Evolutionary conservation across 352 stramenopile genomes (phyloP), one percentile per base, ranked within the genome.

Genomic region (Pilasporangium apinafurcum): DNA sequence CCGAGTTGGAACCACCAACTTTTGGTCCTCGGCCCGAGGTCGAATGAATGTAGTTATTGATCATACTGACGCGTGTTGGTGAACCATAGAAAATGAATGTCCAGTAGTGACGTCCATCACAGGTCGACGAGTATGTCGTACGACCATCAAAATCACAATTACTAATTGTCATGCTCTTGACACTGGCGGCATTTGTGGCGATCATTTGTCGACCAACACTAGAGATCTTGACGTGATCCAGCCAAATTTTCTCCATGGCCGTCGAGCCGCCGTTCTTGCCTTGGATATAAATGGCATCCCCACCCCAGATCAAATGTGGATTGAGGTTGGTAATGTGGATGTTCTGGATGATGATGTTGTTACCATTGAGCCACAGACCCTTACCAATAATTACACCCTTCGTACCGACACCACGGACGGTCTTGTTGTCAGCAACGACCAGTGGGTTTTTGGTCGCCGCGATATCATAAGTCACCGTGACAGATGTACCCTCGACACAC

Each of bases 91-190:
- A 37, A 12, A 68, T 37, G 43, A 65, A 65, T 10, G 35, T 54
- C 60, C 65, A 82, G 53, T 82, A 82, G 53, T 82, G 68, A 44
- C 53, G 65, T 3, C 65, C 65, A 17, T 82, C 62, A 34, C 68
- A 82, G 25, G 62, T 56, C 4, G 59, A 34, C 14, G 64, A 77
- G 48, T 54, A 78, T 9, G 49, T 33, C 2, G 68, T 76, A 26
- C 50, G 35, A 13, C 68, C 68, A 36, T 82, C 65, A 38, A 78
- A 82, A 28, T 78, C 65, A 33, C 53, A 73, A 53, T 77, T 75
- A 34, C 59, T 76, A 55, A 81, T 64, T 1, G 68, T 81, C 34
- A 76, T 17, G 7, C 46, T 65, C 13, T 42, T 44, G 7, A 65
- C 56, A 4, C 65, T 51, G 4, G 57, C 62, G 30, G 49, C 47